Evolutionary conservation across 139 green algal genomes (phyloP), one percentile per base, ranked within the genome.

Genomic region (Volvox africanus): DNA sequence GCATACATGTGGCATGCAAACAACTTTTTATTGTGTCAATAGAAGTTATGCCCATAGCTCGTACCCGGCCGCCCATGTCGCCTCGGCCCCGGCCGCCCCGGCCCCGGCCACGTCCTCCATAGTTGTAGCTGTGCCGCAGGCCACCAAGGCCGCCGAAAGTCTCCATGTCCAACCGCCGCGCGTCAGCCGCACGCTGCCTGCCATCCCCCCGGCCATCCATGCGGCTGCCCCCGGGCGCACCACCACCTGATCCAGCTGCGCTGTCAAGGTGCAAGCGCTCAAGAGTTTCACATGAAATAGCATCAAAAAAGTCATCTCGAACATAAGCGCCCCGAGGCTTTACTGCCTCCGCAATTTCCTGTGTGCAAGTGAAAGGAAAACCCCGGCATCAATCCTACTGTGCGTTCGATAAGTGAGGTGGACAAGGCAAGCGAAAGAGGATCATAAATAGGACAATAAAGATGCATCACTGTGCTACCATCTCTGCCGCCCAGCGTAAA

Each of bases 261-360:
- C 71, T 62, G 32, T 68, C 35, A 1, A 81, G 18, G 71, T 50
- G 32, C 19, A 87, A 30, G 3, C 88, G 87, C 91, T 87, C 87
- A 19, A 80, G 82, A 22, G 65, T 73, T 80, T 86, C 81, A 50
- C 78, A 86, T 30, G 30, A 50, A 19, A 99, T 94, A n/a, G 92
- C 90, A 89, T 99, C 97, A 86, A 99, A 99, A 87, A 99, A 99
- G 88, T 98, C 97, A 87, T 99, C 97, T 92, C 94, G 93, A 65
- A 76, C 69, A 75, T 95, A 93, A 14, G 71, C 37, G 71, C 86
- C 86, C 16, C 24, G 35, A 19, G 30, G n/a, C 93, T 93, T 92
- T 0, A 91, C 84, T 3, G 75, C 82, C 36, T 89, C 75, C 65
- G 81, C 82, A 3, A 89, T 89, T 71, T 92, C 92, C 61, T 89